A percentile compares a stretch with the other conserved stretches of the same genome.
These are phyloP conservation scores for Ambrosia trifida DNA, from an alignment of 129 eudicot genomes.

Conservation along the genomic window DNA sequence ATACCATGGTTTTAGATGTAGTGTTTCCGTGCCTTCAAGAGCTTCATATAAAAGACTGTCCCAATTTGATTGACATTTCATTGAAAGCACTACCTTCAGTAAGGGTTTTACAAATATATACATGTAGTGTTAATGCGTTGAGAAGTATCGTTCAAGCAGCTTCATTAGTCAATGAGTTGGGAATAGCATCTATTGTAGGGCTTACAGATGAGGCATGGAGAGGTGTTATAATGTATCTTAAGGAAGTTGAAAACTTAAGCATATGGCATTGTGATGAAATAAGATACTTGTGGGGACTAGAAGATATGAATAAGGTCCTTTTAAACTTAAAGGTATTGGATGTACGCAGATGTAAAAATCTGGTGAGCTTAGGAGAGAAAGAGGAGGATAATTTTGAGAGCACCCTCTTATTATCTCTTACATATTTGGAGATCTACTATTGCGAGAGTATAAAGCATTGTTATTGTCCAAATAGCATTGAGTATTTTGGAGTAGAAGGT, in stretches of 20 bases:
- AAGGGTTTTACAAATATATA: not conserved
- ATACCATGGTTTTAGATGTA: not conserved
- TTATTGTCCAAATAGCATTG: slow-evolving; percentile 1
- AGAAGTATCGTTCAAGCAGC: not conserved
- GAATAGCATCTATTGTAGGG: not conserved
- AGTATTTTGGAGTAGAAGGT: rapidly evolving
- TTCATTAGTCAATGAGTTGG: not conserved
- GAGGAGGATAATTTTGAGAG: not conserved
- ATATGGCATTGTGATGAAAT: not conserved
- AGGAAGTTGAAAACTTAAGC: not conserved
- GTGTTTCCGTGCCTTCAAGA: slow-evolving; percentile 19
- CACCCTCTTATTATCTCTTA: not conserved
- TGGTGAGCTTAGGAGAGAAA: slow-evolving; percentile 14
- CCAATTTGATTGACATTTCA: not conserved
- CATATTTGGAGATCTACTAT: not conserved
- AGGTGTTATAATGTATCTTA: not conserved
- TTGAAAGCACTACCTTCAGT: slow-evolving; percentile 7
- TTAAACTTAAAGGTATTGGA: not conserved
- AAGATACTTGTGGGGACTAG: slow-evolving; percentile 7
- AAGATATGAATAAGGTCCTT: not conserved
- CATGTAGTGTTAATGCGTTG: not conserved
- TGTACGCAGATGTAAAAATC: not conserved
- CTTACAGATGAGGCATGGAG: slow-evolving; percentile 15
- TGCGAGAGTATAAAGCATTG: not conserved
- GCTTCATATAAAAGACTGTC: not conserved